Evolutionary conservation across 176 grass and related monocot genomes (phyloP).

Genomic region (Raddia guianensis): DNA sequence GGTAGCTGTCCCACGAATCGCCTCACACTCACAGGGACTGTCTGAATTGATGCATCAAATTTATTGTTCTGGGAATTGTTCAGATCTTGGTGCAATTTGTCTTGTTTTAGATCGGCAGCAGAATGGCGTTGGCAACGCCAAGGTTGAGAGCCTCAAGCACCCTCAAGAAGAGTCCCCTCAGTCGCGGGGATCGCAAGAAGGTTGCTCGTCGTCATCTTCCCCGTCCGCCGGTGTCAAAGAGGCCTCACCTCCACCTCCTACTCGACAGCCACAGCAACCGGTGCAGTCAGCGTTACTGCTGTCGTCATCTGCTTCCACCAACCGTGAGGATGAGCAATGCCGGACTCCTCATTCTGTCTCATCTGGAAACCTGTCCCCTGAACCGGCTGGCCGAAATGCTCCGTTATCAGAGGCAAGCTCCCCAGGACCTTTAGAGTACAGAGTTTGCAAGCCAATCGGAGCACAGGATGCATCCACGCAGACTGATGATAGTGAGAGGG

Average conservation of each 20-base stretch:
- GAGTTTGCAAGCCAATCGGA: constrained; percentile 57
- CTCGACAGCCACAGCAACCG: constrained; percentile 31
- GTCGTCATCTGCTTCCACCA: constrained; percentile 44
- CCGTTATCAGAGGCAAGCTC: constrained; percentile 64
- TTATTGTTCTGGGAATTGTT: neutral
- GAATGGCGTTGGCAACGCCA: constrained; percentile 33
- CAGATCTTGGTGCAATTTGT: constrained; percentile 43
- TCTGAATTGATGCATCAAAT: neutral
- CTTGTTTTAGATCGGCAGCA: constrained; percentile 47
- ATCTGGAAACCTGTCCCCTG: constrained; percentile 56
- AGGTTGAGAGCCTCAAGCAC: constrained; percentile 48
- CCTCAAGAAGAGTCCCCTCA: constrained; percentile 50
- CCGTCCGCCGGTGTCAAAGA: constrained; percentile 43
- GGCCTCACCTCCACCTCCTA: constrained; percentile 38
- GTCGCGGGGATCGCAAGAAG: constrained; percentile 56
- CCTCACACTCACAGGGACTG: neutral
- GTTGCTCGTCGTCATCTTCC: constrained; percentile 44
- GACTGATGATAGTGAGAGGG: constrained; percentile 64
- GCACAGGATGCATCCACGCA: constrained; percentile 89
- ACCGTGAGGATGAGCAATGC: constrained; percentile 45
- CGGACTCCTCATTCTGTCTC: constrained; percentile 46
- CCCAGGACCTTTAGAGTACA: constrained; percentile 55
- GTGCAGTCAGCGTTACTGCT: constrained; percentile 20
- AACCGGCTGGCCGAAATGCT: constrained; percentile 29
- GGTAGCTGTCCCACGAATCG: constrained; percentile 36